phyloP scores from a whole-genome alignment of 495 filamentous ascomycete genomes.

The Chaetomium cochliodes region DNA sequence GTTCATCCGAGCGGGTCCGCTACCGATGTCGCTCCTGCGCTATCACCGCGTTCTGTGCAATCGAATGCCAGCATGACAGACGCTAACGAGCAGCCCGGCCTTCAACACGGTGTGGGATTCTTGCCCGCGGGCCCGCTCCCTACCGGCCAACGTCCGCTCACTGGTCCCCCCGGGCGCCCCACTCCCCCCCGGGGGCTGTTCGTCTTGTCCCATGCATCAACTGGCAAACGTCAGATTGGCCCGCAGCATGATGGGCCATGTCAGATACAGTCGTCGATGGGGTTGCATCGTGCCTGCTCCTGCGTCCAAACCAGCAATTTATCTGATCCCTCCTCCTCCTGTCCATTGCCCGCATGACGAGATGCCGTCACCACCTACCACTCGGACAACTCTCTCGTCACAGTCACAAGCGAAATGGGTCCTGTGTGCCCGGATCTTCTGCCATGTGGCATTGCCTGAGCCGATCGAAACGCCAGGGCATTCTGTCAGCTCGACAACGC shows the following conservation, averaged over 20 bases:
- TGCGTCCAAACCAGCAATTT: slow-evolving; percentile 23
- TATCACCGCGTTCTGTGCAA: slow-evolving; percentile 1
- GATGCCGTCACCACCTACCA: slow-evolving; percentile 18
- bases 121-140: background rate
- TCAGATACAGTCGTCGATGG: slow-evolving; percentile 20
- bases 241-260: slow-evolving; percentile 16
- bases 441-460: slow-evolving; percentile 34
- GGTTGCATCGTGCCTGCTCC: slow-evolving; percentile 19
- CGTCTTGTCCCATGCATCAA: background rate
- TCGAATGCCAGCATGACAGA: background rate
- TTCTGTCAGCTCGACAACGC: background rate
- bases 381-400: background rate
- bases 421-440: slow-evolving; percentile 16
- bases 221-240: slow-evolving; percentile 10
- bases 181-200: background rate
- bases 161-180: background rate
- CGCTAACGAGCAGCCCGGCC: background rate
- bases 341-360: slow-evolving; percentile 15
- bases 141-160: background rate
- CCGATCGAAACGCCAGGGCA: slow-evolving; percentile 14
- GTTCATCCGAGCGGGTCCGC: slow-evolving; percentile 25
- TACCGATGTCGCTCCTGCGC: slow-evolving; percentile 26
- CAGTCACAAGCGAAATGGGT: background rate
- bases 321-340: slow-evolving; percentile 20
- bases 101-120: background rate